Percentiles rank a stretch among this genome's conserved stretches.
phyloP scores from a whole-genome alignment of 2,329 filamentous ascomycete species.

The Sclerotinia borealis region DNA sequence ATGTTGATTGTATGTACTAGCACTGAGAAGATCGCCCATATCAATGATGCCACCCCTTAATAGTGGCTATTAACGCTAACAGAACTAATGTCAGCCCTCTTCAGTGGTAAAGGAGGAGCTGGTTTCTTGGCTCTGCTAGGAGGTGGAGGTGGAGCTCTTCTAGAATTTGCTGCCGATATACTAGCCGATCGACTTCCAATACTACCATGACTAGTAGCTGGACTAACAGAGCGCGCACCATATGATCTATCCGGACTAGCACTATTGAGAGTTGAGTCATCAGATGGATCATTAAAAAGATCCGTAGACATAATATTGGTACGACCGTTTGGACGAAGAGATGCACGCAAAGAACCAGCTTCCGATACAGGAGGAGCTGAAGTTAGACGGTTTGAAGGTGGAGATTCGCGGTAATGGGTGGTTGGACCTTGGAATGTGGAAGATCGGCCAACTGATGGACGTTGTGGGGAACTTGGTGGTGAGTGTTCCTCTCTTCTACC shows the following conservation, averaged over 20 bases:
- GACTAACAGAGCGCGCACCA: slow-evolving; percentile 46
- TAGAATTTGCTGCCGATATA: slow-evolving; percentile 36
- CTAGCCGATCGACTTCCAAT: slow-evolving; percentile 45
- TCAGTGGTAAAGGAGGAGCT: slow-evolving; percentile 58
- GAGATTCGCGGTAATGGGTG: slow-evolving; percentile 45
- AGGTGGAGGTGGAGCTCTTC: slow-evolving; percentile 56
- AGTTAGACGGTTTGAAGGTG: slow-evolving; percentile 42
- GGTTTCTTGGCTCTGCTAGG: slow-evolving; percentile 60
- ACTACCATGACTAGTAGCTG: slow-evolving; percentile 47
- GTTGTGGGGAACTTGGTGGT: slow-evolving; percentile 29
- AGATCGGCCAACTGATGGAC: slow-evolving; percentile 45
- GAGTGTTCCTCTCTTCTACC: slow-evolving; percentile 27
- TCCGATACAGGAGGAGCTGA: slow-evolving; percentile 38
- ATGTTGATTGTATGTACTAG: background rate
- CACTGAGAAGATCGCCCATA: background rate
- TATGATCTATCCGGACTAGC: slow-evolving; percentile 44
- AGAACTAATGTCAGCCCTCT: slow-evolving; percentile 39
- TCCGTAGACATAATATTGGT: slow-evolving; percentile 26
- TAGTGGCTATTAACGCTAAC: background rate
- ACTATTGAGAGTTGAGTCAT: slow-evolving; percentile 44
- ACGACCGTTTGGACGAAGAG: slow-evolving; percentile 28
- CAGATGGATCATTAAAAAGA: slow-evolving; percentile 45
- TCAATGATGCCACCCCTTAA: background rate
- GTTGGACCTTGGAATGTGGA: slow-evolving; percentile 54
- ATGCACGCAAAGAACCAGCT: slow-evolving; percentile 37